Evolutionary conservation across 768 basidiomycete species (phyloP).

Genomic region (Boletales sp.): DNA sequence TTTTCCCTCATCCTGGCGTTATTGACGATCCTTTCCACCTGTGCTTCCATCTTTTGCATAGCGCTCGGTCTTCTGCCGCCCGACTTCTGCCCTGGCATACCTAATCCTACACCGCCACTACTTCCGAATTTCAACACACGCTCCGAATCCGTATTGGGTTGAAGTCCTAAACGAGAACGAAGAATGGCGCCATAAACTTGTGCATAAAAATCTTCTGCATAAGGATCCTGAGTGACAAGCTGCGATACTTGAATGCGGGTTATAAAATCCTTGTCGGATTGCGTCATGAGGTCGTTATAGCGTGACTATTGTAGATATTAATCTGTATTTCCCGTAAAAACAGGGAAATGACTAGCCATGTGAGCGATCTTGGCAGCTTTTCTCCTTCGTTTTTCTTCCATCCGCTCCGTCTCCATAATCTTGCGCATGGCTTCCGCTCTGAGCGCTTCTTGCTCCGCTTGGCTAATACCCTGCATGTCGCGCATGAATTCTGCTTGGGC

Average conservation of each 20-base stretch:
- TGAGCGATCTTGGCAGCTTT: slow-evolving; percentile 85
- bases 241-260: slow-evolving; percentile 99
- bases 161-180: slow-evolving; percentile 73
- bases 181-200: slow-evolving; percentile 89
- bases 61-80: slow-evolving; percentile 73
- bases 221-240: slow-evolving; percentile 95
- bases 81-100: slow-evolving; percentile 43
- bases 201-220: slow-evolving; percentile 97
- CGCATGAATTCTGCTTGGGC: slow-evolving; percentile 66
- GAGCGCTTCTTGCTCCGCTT: slow-evolving; percentile 65
- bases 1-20: slow-evolving; percentile 84
- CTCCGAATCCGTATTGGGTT: slow-evolving; percentile 55
- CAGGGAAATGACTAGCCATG: slow-evolving; percentile 53
- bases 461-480: slow-evolving; percentile 58
- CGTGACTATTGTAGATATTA: slow-evolving; percentile 52
- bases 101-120: slow-evolving; percentile 81
- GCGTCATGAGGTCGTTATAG: slow-evolving; percentile 94
- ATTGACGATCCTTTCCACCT: slow-evolving; percentile 94
- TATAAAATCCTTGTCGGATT: slow-evolving; percentile 99
- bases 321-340: not conserved
- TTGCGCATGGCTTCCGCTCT: slow-evolving; percentile 80
- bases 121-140: slow-evolving; percentile 85
- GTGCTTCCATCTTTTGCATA: slow-evolving; percentile 90
- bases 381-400: slow-evolving; percentile 79
- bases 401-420: slow-evolving; percentile 85